Evolutionary conservation across 139 green algal species (phyloP), one percentile per base, ranked within the genome.

Genomic region (Tetradesmus obliquus): DNA sequence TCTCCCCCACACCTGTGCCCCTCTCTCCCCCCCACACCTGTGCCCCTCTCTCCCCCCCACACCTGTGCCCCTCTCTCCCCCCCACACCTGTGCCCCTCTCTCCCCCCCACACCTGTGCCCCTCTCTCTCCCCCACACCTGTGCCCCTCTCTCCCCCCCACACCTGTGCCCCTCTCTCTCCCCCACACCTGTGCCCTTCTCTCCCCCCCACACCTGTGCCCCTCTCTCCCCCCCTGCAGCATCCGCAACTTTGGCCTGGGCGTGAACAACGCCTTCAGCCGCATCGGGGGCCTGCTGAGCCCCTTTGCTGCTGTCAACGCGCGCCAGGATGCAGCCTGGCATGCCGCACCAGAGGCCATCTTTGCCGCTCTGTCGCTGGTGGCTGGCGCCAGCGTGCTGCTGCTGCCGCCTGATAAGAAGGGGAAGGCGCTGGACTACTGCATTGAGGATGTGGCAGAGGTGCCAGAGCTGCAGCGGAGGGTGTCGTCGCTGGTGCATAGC

Each of bases 161-260:
- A 45, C 32, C 32, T 45, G 32, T 45, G 32, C 32, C 32, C 32
- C 32, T 45, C 32, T 45, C 32, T 45, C 32, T 45, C 32, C 32
- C 32, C 32, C 32, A 45, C 32, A 45, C 32, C 32, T 45, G 32
- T 45, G 32, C 32, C 32, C 32, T 45, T 45, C 32, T 45, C 32
- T 45, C 32, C 32, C 32, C 32, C 32, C 32, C 32, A 45, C 32
- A 45, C 32, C 32, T 45, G 32, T 45, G 32, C 32, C 17, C 2
- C 66, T 76, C 5, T n/a, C 66, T 13, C 5, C 66, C 66, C n/a
- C 17, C 66, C 66, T 76, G 66, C 55, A 81, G 71, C 20, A 93
- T 98, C n/a, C 92, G 97, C 17, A 91, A 93, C 12, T 95, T 97
- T 76, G 96, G 92, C 0, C 89, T 98, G 81, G 96, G 96, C 3